Conservation (phyloP, 2,329 filamentous ascomycete genomes). For the Colletotrichum tabaci region DNA sequence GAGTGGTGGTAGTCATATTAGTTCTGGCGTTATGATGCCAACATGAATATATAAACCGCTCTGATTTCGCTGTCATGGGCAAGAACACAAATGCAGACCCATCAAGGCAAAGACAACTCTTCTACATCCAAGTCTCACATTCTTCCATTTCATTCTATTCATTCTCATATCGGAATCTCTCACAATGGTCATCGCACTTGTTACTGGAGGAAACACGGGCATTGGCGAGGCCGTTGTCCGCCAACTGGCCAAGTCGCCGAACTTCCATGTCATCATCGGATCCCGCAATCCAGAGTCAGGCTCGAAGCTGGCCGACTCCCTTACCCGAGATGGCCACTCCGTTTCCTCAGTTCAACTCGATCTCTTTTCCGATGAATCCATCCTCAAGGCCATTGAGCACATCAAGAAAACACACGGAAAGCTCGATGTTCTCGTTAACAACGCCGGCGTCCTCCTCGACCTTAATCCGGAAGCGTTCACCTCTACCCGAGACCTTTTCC, state of each 20-base stretch:
- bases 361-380: constrained; percentile 48
- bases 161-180: not conserved
- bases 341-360: constrained; percentile 49
- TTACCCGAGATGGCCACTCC: constrained; percentile 45
- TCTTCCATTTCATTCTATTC: not conserved
- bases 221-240: constrained; percentile 35
- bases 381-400: constrained; percentile 45
- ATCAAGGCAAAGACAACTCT: not conserved
- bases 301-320: constrained; percentile 44
- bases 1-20: too few relatives aligned
- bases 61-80: not conserved
- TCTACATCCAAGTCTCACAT: not conserved
- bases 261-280: constrained; percentile 53
- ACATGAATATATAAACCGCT: too few relatives aligned
- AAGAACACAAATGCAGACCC: not conserved
- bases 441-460: constrained; percentile 52
- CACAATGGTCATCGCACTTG: constrained; percentile 27
- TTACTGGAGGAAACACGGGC: constrained; percentile 38
- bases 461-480: constrained; percentile 23
- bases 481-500: constrained; percentile 53
- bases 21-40: too few relatives aligned
- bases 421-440: constrained; percentile 56
- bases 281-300: constrained; percentile 49
- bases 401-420: constrained; percentile 47
- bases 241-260: constrained; percentile 46